Base-by-base conservation (phyloP, 306 rosid species). In the Clitoria ternatea region DNA sequence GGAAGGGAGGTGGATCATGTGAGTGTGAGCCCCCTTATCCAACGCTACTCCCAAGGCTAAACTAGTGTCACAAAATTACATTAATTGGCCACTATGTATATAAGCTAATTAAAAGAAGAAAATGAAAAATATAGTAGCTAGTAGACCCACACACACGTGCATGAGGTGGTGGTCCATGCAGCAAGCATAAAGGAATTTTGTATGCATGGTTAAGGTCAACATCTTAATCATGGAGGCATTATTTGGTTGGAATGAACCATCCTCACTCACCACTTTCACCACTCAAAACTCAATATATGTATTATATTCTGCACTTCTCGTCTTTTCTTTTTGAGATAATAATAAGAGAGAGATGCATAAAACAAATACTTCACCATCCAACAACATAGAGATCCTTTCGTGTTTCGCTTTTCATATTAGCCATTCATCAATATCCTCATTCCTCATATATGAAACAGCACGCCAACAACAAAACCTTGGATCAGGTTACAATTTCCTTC, bases 131-230 rank as follows among this genome's bases (percentile, higher is more conserved):
- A 3, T 14, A 14, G 6, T 52, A 53, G 78, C 26, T 59, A 55
- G 79, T 11, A 72, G 89, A 79, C 93, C 97, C 93, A 82, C 83
- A 84, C 92, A 82, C 96, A 85, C 91, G 96, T 81, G 92, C 74
- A 83, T 66, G 40, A 1, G 24, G 83, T 76, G 47, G 88, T 81
- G 90, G 92, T 88, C 92, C 96, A 73, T 80, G 65, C 45, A 76
- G 62, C 72, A 36, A 75, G 82, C 66, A 66, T 43, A 77, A 88
- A 82, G 85, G 90, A 83, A 86, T 79, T 90, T 88, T 86, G 89
- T 85, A 78, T 42, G 75, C 66, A 73, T 66, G 66, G 87, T 74
- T 77, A 66, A 82, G 96, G 91, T 90, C 96, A 66, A 82, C 86
- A 86, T 83, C 92, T 66, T 78, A 82, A 82, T 90, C 89, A 88